Conservation (phyloP, 805 yeast species). For the Cyberlindnera americana region DNA sequence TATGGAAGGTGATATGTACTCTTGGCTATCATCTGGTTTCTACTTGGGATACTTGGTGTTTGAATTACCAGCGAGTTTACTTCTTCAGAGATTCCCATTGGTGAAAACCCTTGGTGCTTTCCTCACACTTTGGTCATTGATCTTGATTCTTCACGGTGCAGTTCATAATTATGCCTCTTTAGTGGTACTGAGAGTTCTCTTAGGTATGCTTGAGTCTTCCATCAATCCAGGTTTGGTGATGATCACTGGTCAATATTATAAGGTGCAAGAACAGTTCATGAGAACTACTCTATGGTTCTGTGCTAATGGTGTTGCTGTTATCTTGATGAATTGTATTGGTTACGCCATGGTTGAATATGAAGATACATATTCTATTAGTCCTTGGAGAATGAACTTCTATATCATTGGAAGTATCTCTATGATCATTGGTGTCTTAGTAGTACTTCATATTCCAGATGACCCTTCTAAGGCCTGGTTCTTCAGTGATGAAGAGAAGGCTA, state of each 20-base stretch:
- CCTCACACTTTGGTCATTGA: background rate
- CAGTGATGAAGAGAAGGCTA: background rate
- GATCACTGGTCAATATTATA: conserved; percentile 20
- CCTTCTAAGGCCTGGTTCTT: conserved; percentile 4
- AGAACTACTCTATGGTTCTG: conserved; percentile 17
- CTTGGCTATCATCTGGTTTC: conserved; percentile 3
- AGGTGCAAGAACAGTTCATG: conserved; percentile 29
- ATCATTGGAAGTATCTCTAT: conserved; percentile 1
- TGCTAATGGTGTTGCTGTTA: conserved; percentile 1
- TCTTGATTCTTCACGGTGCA: background rate
- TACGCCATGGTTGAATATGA: background rate
- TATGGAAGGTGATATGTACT: conserved; percentile 1
- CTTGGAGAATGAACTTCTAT: conserved; percentile 2
- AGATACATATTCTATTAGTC: background rate
- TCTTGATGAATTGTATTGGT: background rate
- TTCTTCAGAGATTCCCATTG: conserved; percentile 1
- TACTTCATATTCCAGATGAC: background rate
- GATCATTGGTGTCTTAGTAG: background rate
- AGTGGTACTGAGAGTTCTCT: background rate
- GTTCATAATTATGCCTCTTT: background rate
- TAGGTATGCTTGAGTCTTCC: conserved; percentile 46
- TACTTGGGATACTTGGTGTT: conserved; percentile 1
- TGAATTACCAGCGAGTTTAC: conserved; percentile 2
- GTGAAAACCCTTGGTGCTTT: background rate
- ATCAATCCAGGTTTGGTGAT: conserved; percentile 28